phyloP scores from a whole-genome alignment of 345 rosid genomes.

The Eucalyptus marginata region DNA sequence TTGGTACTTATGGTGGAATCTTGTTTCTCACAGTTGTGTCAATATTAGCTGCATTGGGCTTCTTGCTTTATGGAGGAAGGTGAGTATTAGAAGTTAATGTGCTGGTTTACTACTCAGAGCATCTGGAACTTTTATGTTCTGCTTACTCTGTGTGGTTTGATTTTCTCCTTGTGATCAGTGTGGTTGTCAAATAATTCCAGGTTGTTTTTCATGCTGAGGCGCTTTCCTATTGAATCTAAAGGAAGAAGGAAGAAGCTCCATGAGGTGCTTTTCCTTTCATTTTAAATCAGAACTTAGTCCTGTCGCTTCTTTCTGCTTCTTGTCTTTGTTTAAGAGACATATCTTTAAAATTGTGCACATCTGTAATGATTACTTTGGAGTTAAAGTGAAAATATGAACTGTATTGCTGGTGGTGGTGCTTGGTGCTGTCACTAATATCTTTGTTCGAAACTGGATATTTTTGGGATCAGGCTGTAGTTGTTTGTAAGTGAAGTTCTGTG shows the following conservation, averaged over 20 bases:
- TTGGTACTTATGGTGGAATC: not conserved
- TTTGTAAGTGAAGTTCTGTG: not conserved
- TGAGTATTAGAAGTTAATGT: slow-evolving; percentile 6
- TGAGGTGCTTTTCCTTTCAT: slow-evolving; percentile 45
- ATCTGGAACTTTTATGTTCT: not conserved
- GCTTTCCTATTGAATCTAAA: slow-evolving; percentile 96
- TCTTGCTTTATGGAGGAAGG: slow-evolving; percentile 99
- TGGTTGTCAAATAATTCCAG: slow-evolving; percentile 17
- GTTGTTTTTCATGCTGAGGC: slow-evolving; percentile 88
- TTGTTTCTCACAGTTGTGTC: slow-evolving; percentile 58
- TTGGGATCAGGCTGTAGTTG: not conserved
- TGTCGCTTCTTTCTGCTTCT: not conserved
- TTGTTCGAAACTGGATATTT: not conserved
- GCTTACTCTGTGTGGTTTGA: not conserved
- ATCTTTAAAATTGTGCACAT: not conserved
- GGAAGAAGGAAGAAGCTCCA: slow-evolving; percentile 97
- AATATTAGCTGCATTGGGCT: slow-evolving; percentile 81
- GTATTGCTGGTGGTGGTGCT: not conserved
- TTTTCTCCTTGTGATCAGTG: not conserved
- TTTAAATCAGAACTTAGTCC: not conserved
- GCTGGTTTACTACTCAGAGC: not conserved
- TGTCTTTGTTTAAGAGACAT: not conserved
- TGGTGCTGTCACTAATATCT: not conserved
- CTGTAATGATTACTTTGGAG: not conserved
- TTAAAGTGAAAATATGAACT: not conserved